Evolutionary conservation across 2,329 filamentous ascomycete genomes (phyloP), one percentile per base, ranked within the genome.

Genomic region (Fusarium robinianum): DNA sequence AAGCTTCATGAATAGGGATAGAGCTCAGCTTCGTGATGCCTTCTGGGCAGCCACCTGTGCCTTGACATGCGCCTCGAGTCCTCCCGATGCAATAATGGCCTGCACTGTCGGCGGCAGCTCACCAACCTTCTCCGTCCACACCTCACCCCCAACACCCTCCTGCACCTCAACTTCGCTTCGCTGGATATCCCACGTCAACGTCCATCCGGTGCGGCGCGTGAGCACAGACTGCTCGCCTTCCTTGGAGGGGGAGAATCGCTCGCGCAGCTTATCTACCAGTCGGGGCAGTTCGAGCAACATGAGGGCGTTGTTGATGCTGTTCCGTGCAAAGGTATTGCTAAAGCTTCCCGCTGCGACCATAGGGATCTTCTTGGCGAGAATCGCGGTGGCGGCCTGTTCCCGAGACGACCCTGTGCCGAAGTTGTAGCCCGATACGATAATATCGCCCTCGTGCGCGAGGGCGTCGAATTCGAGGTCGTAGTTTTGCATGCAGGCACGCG

Each of bases 401-500:
- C 91, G 75, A 1, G 84, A 90, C 43, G 76, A 82, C 12, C 90
- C 90, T 55, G 84, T 90, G 33, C 92, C 92, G 63, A 96, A 96
- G 73, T 95, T 95, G 74, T 84, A 94, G 21, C 90, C 90, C 0
- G 84, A 72, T 1, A 96, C 90, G 1, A 96, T 79, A 41, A 96
- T 88, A 60, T 97, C 91, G 34, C 82, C 83, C 0, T 80, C 64
- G 53, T 79, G 78, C 31, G 87, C 84, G 23, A 84, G 74, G 1
- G 70, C 67, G 8, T 76, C 67, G 65, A 96, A 96, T 0, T 74
- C 65, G 0, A 78, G 71, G 64, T 97, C 92, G 71, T 96, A 97
- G 76, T 97, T 97, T 65, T 87, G 80, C 90, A 97, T 96, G 68
- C 87, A 91, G 1, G 91, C 90, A 55, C 87, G 75, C 0, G 90